Evolutionary conservation across 108 stramenopile genomes (phyloP), one percentile per base, ranked within the genome.

Genomic region (Pseudonitzschia pungens): DNA sequence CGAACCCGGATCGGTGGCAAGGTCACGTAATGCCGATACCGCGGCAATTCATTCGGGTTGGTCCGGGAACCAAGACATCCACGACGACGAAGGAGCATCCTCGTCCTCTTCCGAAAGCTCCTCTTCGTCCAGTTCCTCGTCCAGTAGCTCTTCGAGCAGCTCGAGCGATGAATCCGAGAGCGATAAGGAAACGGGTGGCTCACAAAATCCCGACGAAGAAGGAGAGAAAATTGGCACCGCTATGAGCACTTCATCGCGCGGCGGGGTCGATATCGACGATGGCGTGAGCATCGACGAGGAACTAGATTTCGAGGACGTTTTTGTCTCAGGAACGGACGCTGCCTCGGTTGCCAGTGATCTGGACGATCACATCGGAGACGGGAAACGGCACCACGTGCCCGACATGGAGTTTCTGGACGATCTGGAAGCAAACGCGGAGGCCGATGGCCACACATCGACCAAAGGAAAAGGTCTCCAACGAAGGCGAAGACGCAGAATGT

Each of bases 121-220:
- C 26, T 89, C 88, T 0, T 86, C 88, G 4, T 79, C 78, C 45
- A 89, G 88, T 66, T 84, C 84, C 52, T 91, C 90, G 9, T 92
- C 91, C 12, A 86, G 84, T 26, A 90, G 91, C 70, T 91, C 94
- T 28, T 91, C 88, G 28, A 90, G 89, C 76, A 89, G 83, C 53
- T 88, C 86, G 41, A 80, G 77, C 51, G 83, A 74, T 32, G 70
- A 78, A 24, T 81, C 82, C 70, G 86, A 85, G 31, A 88, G 77
- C 44, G 88, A 90, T 28, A 89, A 89, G 56, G 87, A 90, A 36
- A 54, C 57, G 8, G 56, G n/a, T 58, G 59, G 48, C 11, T 58
- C 44, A 12, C 21, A 72, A 57, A 43, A 59, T 42, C 29, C 50
- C 26, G 63, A 65, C 45, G 32, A 21, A 0, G 26, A 65, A 36